phyloP scores from a whole-genome alignment of 2,329 filamentous ascomycete genomes.

The Aureobasidium sp. region DNA sequence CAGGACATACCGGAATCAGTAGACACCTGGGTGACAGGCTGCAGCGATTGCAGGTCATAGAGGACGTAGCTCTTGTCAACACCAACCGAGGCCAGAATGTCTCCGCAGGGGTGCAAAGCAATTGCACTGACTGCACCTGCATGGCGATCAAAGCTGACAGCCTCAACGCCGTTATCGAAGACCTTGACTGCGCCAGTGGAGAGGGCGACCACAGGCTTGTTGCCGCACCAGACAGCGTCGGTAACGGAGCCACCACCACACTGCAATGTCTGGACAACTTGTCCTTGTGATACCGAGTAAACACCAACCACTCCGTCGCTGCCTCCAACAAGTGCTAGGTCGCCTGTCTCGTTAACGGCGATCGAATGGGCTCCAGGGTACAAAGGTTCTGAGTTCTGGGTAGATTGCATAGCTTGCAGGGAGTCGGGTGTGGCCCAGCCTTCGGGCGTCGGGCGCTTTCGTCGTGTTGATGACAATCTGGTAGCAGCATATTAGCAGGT shows the following conservation, averaged over 20 bases:
- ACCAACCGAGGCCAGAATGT: slow-evolving; percentile 79
- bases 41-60: slow-evolving; percentile 66
- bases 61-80: slow-evolving; percentile 88
- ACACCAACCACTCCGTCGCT: slow-evolving; percentile 68
- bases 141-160: slow-evolving; percentile 69
- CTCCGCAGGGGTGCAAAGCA: slow-evolving; percentile 73
- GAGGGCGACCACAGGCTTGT: slow-evolving; percentile 65
- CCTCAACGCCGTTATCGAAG: slow-evolving; percentile 62
- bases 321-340: slow-evolving; percentile 67
- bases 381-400: slow-evolving; percentile 48
- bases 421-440: slow-evolving; percentile 75
- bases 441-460: slow-evolving; percentile 79
- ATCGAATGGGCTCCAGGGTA: slow-evolving; percentile 54
- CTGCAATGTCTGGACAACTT: slow-evolving; percentile 63
- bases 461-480: slow-evolving; percentile 78
- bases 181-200: slow-evolving; percentile 72
- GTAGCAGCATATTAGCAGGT: slow-evolving; percentile 23
- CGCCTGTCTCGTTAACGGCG: slow-evolving; percentile 52
- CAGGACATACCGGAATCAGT: slow-evolving; percentile 64
- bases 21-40: slow-evolving; percentile 69
- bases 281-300: slow-evolving; percentile 69
- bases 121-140: slow-evolving; percentile 72
- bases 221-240: slow-evolving; percentile 56
- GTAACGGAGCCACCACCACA: slow-evolving; percentile 60
- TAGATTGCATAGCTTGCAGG: slow-evolving; percentile 54